Conservation (phyloP, 768 basidiomycete species). For the Leccinum barrowsii region DNA sequence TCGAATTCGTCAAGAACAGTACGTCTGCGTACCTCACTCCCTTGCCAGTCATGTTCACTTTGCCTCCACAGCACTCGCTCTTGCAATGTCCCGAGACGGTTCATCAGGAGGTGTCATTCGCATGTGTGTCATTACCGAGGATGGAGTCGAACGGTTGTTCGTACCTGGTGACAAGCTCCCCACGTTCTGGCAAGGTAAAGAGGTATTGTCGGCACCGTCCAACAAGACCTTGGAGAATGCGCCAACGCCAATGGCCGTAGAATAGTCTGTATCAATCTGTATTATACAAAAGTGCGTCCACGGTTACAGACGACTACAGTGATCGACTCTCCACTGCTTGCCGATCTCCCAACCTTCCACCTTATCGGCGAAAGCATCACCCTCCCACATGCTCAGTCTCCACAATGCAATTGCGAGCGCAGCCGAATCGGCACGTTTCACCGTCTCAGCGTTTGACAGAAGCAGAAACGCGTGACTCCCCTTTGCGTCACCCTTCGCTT, state of each 20-base stretch:
- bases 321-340: conserved; percentile 22
- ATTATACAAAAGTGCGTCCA: not conserved
- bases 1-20: conserved; percentile 97
- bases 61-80: conserved; percentile 63
- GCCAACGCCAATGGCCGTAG: conserved; percentile 44
- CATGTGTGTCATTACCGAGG: conserved; percentile 95
- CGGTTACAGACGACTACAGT: conserved; percentile 7
- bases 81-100: conserved; percentile 97
- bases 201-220: conserved; percentile 49
- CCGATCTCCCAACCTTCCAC: conserved; percentile 37
- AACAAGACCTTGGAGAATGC: conserved; percentile 19
- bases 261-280: conserved; percentile 25
- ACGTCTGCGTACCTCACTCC: conserved; percentile 31
- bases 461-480: conserved; percentile 71
- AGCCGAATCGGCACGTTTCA: conserved; percentile 55
- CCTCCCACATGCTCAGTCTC: conserved; percentile 78
- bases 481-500: conserved; percentile 34
- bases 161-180: conserved; percentile 89
- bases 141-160: conserved; percentile 87
- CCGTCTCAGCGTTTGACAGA: conserved; percentile 46
- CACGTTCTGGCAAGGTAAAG: conserved; percentile 84
- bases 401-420: conserved; percentile 71
- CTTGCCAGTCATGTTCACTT: conserved; percentile 2
- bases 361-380: conserved; percentile 28
- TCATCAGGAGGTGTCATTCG: conserved; percentile 97